These are phyloP conservation scores for Coemansia sp. DNA, from an alignment of 192 early-diverging fungal species.

Conservation along the genomic window DNA sequence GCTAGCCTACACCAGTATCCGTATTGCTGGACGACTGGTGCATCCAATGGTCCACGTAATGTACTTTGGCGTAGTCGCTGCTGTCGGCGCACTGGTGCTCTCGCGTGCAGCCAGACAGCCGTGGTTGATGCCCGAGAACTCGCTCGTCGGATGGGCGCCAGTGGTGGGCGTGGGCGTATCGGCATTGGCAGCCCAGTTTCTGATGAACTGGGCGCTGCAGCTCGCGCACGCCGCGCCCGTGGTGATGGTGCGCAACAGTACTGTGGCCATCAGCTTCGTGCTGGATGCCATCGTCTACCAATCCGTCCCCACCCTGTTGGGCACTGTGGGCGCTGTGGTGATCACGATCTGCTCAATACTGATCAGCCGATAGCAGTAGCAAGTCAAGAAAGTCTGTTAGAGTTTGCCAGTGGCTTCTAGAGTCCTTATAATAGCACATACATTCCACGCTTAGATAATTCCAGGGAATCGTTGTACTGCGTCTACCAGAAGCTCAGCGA, in stretches of 20 bases:
- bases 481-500: conserved; percentile 36
- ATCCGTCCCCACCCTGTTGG: conserved; percentile 1
- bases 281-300: conserved; percentile 19
- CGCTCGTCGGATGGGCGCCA: not conserved
- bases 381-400: too few relatives aligned
- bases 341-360: conserved; percentile 7
- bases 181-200: conserved; percentile 22
- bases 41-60: conserved; percentile 30
- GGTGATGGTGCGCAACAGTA: conserved; percentile 33
- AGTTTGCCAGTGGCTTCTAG: too few relatives aligned
- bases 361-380: too few relatives aligned
- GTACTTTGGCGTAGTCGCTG: conserved; percentile 27
- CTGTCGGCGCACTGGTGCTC: conserved; percentile 1
- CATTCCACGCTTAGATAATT: too few relatives aligned
- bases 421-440: too few relatives aligned
- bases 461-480: too few relatives aligned
- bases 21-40: conserved; percentile 18
- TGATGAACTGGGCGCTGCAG: conserved; percentile 33
- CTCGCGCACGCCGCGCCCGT: conserved; percentile 23
- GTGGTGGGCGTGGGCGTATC: conserved; percentile 16
- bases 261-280: conserved; percentile 22
- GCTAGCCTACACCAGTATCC: conserved; percentile 29
- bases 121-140: not conserved
- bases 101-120: conserved; percentile 1
- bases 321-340: conserved; percentile 18